Percentiles rank a stretch among this genome's conserved stretches.
Evolutionary conservation across 2,329 filamentous ascomycete genomes (phyloP).

Genomic region (Camillea tinctor): DNA sequence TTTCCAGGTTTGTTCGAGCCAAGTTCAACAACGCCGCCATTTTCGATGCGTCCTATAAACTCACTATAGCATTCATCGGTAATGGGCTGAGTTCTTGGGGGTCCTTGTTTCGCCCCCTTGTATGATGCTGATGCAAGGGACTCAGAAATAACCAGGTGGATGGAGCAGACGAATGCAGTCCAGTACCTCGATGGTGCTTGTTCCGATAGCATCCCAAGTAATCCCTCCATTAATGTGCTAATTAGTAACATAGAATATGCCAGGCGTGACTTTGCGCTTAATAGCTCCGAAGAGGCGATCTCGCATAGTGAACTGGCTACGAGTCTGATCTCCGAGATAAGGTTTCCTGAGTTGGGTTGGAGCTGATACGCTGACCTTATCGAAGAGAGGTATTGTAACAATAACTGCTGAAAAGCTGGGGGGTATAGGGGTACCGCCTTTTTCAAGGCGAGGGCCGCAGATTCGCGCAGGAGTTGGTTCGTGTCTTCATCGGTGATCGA

Average conservation of each 20-base stretch:
- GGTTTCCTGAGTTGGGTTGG: slow-evolving; percentile 9
- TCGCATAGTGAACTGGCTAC: slow-evolving; percentile 47
- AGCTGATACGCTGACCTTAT: slow-evolving; percentile 24
- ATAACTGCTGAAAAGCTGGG: slow-evolving; percentile 29
- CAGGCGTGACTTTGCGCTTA: slow-evolving; percentile 30
- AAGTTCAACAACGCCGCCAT: slow-evolving; percentile 11
- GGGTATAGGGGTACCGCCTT: slow-evolving; percentile 29
- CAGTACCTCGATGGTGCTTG: slow-evolving; percentile 20
- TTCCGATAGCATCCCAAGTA: slow-evolving; percentile 24
- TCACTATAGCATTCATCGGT: slow-evolving; percentile 21
- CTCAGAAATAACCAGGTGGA: slow-evolving; percentile 22
- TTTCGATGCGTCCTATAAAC: slow-evolving; percentile 11
- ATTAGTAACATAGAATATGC: slow-evolving; percentile 42
- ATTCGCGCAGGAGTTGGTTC: slow-evolving; percentile 23
- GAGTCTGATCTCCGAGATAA: slow-evolving; percentile 29
- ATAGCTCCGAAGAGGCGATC: slow-evolving; percentile 47
- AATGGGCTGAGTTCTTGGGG: slow-evolving; percentile 9
- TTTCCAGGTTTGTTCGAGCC: slow-evolving; percentile 14
- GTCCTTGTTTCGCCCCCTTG: not conserved
- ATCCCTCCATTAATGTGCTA: slow-evolving; percentile 30
- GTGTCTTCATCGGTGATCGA: slow-evolving; percentile 4
- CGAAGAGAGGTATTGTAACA: slow-evolving; percentile 27
- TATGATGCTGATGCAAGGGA: slow-evolving; percentile 13
- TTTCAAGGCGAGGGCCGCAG: slow-evolving; percentile 25
- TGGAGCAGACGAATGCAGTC: slow-evolving; percentile 29